Percentiles rank a stretch among this genome's conserved stretches.
phyloP scores from a whole-genome alignment of 2,329 filamentous ascomycete genomes.

The Fusarium sacchari region DNA sequence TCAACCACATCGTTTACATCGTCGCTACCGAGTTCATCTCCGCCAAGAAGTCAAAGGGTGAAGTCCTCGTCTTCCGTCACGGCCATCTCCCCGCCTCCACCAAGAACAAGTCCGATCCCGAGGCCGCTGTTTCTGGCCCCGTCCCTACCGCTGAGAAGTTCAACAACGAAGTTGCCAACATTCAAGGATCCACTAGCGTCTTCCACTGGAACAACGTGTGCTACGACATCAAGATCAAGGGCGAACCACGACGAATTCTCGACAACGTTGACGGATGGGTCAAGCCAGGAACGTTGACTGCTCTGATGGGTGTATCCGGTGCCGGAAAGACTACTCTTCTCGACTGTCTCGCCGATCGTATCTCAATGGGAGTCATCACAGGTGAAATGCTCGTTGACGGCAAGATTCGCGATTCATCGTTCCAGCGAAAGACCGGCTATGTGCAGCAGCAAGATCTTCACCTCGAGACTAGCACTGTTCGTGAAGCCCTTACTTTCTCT shows the following conservation, averaged over 20 bases:
- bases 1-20: constrained; percentile 61
- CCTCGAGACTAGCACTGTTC: constrained; percentile 57
- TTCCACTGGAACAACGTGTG: constrained; percentile 79
- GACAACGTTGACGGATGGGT: constrained; percentile 80
- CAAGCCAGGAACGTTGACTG: constrained; percentile 77
- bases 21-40: constrained; percentile 58
- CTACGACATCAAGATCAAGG: constrained; percentile 77
- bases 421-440: constrained; percentile 78
- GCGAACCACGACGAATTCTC: constrained; percentile 72
- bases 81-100: constrained; percentile 44
- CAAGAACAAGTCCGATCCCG: constrained; percentile 35
- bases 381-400: constrained; percentile 78
- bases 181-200: constrained; percentile 50
- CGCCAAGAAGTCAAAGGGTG: constrained; percentile 67
- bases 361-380: constrained; percentile 76
- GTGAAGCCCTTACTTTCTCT: constrained; percentile 54
- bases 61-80: constrained; percentile 68
- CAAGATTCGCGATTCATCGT: constrained; percentile 70
- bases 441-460: constrained; percentile 73
- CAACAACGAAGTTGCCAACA: constrained; percentile 18
- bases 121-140: constrained; percentile 33
- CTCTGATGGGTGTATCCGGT: constrained; percentile 67
- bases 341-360: constrained; percentile 71
- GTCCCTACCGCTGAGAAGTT: constrained; percentile 35
- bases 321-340: constrained; percentile 74